phyloP scores from a whole-genome alignment of 495 filamentous ascomycete species.

The Neurospora discreta region DNA sequence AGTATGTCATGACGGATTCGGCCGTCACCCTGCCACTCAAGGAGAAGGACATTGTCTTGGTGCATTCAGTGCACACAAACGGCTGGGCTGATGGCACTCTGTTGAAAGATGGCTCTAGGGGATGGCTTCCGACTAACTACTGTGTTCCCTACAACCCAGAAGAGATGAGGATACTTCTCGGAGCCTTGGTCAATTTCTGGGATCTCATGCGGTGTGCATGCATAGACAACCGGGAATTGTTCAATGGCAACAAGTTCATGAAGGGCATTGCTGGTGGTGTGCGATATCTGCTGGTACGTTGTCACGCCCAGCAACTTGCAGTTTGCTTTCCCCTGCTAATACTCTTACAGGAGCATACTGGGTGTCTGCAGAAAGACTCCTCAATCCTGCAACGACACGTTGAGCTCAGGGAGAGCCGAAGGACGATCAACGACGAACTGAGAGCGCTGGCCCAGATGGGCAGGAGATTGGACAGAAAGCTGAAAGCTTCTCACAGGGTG shows the following conservation, averaged over 20 bases:
- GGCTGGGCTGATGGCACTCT: constrained; percentile 99
- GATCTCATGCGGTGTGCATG: constrained; percentile 66
- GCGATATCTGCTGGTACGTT: constrained; percentile 72
- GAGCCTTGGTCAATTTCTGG: constrained; percentile 84
- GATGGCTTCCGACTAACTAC: constrained; percentile 98
- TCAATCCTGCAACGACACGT: constrained; percentile 60
- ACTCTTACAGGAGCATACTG: constrained; percentile 60
- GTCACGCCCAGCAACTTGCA: neutral
- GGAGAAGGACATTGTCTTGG: constrained; percentile 81
- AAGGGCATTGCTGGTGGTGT: constrained; percentile 89
- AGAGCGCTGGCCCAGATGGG: constrained; percentile 80
- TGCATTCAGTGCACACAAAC: constrained; percentile 96
- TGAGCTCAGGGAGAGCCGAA: constrained; percentile 68
- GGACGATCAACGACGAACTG: constrained; percentile 77
- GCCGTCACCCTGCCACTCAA: constrained; percentile 83
- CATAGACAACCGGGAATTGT: constrained; percentile 54
- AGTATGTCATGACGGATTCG: constrained; percentile 51
- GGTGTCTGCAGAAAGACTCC: constrained; percentile 78
- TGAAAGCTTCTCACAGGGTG: constrained; percentile 8
- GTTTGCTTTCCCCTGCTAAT: constrained; percentile 9
- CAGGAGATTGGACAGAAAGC: constrained; percentile 65
- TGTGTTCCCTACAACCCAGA: constrained; percentile 88
- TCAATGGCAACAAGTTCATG: constrained; percentile 82
- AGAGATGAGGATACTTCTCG: constrained; percentile 72
- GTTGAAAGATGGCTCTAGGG: constrained; percentile 72